Evolutionary conservation across 345 rosid genomes (phyloP).

Genomic region (Citrus mangshanensis): DNA sequence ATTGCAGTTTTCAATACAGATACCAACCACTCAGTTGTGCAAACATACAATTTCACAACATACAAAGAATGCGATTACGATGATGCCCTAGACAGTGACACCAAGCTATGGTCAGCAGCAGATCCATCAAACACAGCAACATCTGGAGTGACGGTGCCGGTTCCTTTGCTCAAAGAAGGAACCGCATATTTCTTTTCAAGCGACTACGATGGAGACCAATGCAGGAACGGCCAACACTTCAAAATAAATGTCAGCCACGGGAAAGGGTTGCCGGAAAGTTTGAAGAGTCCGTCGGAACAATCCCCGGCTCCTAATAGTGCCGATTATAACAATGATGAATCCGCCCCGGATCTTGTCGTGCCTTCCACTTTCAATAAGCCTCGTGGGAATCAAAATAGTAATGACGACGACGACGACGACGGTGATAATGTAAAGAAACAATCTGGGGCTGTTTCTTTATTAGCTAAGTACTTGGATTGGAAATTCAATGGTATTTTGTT

Average conservation of each 20-base stretch:
- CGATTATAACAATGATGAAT: conserved; percentile 48
- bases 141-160: conserved; percentile 44
- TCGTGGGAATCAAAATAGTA: conserved; percentile 26
- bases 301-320: conserved; percentile 61
- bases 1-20: conserved; percentile 87
- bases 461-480: background rate
- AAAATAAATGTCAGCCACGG: conserved; percentile 75
- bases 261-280: conserved; percentile 59
- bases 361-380: conserved; percentile 74
- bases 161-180: conserved; percentile 80
- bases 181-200: conserved; percentile 73
- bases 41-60: conserved; percentile 72
- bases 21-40: conserved; percentile 81
- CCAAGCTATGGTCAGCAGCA: conserved; percentile 60
- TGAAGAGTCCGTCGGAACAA: conserved; percentile 40
- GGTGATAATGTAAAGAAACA: conserved; percentile 9
- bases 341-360: conserved; percentile 72
- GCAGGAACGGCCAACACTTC: conserved; percentile 65
- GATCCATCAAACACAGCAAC: conserved; percentile 77
- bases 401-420: background rate
- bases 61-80: conserved; percentile 69
- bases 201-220: conserved; percentile 88
- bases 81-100: conserved; percentile 46
- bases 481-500: conserved; percentile 27
- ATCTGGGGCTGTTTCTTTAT: conserved; percentile 31